These are phyloP conservation scores for Hyaloscypha variabilis DNA, from an alignment of 495 filamentous ascomycete genomes.

Conservation along the genomic window DNA sequence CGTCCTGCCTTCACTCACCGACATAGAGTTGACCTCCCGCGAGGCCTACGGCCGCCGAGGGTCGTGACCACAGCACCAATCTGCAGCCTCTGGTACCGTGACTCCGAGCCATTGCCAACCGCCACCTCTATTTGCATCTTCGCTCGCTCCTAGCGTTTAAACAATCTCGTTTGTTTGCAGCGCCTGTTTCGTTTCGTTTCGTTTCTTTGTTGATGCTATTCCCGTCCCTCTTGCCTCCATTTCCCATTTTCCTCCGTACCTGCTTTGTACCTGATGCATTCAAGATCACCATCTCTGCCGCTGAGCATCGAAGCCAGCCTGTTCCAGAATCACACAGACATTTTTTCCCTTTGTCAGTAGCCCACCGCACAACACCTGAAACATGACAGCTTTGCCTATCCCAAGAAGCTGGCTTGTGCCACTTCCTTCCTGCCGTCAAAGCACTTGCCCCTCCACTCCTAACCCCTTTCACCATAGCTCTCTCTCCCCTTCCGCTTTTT, in stretches of 20 bases:
- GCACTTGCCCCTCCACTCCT: not conserved
- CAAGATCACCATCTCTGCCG: not conserved
- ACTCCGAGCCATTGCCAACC: not conserved
- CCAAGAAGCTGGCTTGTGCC: no score
- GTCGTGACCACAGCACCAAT: not conserved
- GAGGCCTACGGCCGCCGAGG: not conserved
- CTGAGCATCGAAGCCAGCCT: not conserved
- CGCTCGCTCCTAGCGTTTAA: not conserved
- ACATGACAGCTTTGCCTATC: not conserved
- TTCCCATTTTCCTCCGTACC: not conserved
- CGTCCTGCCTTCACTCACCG: not conserved
- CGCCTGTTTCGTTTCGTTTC: not conserved
- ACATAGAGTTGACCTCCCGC: not conserved
- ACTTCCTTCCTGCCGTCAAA: not conserved
- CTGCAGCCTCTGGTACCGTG: not conserved
- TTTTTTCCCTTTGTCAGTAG: not conserved
- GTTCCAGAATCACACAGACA: not conserved
- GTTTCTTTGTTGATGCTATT: not conserved
- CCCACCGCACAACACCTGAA: conserved; percentile 1
- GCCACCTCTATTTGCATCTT: not conserved
- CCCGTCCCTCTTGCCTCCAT: not conserved
- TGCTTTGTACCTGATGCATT: conserved; percentile 1
- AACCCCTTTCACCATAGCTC: not conserved
- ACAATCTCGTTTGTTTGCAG: not conserved
- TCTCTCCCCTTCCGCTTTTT: not conserved